Conservation (phyloP, 169 alveolate species). For the Eimeria sp. region DNA sequence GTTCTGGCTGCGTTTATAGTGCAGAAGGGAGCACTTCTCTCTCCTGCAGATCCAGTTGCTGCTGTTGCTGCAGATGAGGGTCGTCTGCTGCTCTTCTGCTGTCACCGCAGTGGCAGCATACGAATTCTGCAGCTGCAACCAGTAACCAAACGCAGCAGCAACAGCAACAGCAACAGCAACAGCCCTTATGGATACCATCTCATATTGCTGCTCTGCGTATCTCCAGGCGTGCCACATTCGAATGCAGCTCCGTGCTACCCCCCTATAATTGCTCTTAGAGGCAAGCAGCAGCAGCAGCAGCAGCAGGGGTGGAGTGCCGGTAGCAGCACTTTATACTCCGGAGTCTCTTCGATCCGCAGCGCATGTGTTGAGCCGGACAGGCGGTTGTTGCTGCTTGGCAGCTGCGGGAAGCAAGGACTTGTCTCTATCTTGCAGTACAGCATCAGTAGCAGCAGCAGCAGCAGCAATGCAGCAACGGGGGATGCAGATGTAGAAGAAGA, state of each 20-base stretch:
- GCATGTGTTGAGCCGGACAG: constrained; percentile 35
- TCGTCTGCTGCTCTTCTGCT: constrained; percentile 53
- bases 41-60: constrained; percentile 5
- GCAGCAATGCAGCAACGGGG: background rate
- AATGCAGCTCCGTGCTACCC: constrained; percentile 10
- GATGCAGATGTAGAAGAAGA: background rate
- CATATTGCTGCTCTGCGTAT: constrained; percentile 26
- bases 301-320: constrained; percentile 28
- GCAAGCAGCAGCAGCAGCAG: constrained; percentile 40
- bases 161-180: constrained; percentile 46
- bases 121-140: constrained; percentile 49
- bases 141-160: background rate
- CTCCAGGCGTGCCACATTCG: constrained; percentile 5
- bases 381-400: constrained; percentile 64
- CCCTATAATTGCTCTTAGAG: constrained; percentile 12
- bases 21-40: constrained; percentile 10
- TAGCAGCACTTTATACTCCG: constrained; percentile 17
- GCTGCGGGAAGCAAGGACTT: constrained; percentile 48
- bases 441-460: constrained; percentile 45
- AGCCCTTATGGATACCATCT: constrained; percentile 17
- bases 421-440: constrained; percentile 40
- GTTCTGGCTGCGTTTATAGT: background rate
- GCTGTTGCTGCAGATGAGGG: constrained; percentile 55
- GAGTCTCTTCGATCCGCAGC: constrained; percentile 48
- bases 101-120: constrained; percentile 48